phyloP scores from a whole-genome alignment of 305 asterid genomes.

The Fraxinus greggii region DNA sequence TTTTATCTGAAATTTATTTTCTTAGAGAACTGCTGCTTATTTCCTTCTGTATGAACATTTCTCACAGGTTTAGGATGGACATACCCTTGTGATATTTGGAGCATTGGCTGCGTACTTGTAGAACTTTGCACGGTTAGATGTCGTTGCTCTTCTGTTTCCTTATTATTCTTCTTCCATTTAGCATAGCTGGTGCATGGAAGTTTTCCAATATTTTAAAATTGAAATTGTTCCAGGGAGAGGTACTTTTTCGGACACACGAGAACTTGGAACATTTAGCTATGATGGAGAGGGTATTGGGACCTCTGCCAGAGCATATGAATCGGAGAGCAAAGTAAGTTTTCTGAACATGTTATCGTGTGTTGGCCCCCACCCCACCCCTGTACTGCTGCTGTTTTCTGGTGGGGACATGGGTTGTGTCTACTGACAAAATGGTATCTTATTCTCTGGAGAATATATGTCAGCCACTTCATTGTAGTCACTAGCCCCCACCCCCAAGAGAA shows the following conservation, averaged over 20 bases:
- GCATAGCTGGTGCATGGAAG: conserved; percentile 1
- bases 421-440: neutral
- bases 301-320: conserved; percentile 70
- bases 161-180: neutral
- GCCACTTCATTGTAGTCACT: neutral
- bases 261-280: conserved; percentile 93
- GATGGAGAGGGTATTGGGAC: conserved; percentile 93
- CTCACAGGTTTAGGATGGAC: conserved; percentile 85
- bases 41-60: neutral
- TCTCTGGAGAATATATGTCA: neutral
- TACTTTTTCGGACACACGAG: conserved; percentile 81
- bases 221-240: conserved; percentile 56
- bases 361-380: neutral
- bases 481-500: neutral
- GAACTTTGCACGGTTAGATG: conserved; percentile 78
- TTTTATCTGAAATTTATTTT: neutral
- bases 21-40: conserved; percentile 4
- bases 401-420: neutral
- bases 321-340: conserved; percentile 59
- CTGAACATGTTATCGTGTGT: neutral
- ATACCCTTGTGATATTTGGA: conserved; percentile 86
- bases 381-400: neutral
- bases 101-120: conserved; percentile 78
- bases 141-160: conserved; percentile 16
- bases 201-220: conserved; percentile 15